phyloP scores from a whole-genome alignment of 2,329 filamentous ascomycete species.

The Trichoderma koningiopsis region DNA sequence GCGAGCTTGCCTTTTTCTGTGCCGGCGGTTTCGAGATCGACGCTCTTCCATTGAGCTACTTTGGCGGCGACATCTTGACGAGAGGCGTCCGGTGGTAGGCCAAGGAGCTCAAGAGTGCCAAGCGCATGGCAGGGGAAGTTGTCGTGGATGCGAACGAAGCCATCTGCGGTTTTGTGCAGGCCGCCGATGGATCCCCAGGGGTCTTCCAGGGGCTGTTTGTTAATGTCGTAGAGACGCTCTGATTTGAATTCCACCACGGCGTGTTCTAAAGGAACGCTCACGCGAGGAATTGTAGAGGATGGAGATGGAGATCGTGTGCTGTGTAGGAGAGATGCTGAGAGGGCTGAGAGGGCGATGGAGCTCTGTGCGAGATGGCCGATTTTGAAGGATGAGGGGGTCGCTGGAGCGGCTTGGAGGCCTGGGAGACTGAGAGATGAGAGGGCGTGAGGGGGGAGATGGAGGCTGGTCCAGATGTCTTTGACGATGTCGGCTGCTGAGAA shows the following conservation, averaged over 20 bases:
- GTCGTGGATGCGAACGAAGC: slow-evolving; percentile 58
- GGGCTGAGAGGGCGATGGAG: slow-evolving; percentile 53
- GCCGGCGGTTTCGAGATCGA: slow-evolving; percentile 52
- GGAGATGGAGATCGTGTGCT: slow-evolving; percentile 33
- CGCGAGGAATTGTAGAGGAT: slow-evolving; percentile 35
- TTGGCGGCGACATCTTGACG: slow-evolving; percentile 44
- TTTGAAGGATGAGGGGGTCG: slow-evolving; percentile 55
- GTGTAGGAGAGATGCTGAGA: slow-evolving; percentile 52
- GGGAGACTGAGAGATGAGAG: slow-evolving; percentile 28
- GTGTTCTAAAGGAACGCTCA: slow-evolving; percentile 49
- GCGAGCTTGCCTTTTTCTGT: slow-evolving; percentile 44
- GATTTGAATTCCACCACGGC: slow-evolving; percentile 57
- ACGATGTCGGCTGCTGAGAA: slow-evolving; percentile 27
- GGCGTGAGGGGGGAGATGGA: slow-evolving; percentile 25
- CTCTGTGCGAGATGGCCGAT: slow-evolving; percentile 55
- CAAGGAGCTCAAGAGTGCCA: slow-evolving; percentile 48
- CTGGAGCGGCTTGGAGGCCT: slow-evolving; percentile 28
- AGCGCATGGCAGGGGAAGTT: slow-evolving; percentile 53
- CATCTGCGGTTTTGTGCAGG: slow-evolving; percentile 52
- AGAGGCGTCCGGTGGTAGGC: slow-evolving; percentile 37
- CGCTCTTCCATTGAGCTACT: slow-evolving; percentile 44
- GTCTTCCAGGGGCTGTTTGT: slow-evolving; percentile 39
- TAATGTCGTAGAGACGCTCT: slow-evolving; percentile 51
- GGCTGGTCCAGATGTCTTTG: slow-evolving; percentile 26
- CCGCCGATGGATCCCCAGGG: slow-evolving; percentile 52